Evolutionary conservation across 2,329 filamentous ascomycete species (phyloP).

Genomic region (Fusarium tjaetaba): DNA sequence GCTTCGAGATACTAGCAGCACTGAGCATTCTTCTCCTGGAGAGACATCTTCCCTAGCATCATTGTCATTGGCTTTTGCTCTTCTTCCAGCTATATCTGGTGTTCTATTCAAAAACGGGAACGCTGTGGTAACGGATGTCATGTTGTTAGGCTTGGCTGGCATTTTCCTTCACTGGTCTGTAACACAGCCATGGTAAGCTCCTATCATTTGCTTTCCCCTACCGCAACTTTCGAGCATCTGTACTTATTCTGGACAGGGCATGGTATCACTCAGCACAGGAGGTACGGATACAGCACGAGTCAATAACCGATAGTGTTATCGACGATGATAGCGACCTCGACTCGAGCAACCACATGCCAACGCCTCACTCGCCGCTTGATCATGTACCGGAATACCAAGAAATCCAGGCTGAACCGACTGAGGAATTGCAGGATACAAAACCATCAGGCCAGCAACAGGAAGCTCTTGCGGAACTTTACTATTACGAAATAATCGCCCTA

Average conservation of each 20-base stretch:
- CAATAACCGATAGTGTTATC: conserved; percentile 51
- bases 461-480: conserved; percentile 72
- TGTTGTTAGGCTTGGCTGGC: conserved; percentile 80
- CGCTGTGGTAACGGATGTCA: conserved; percentile 83
- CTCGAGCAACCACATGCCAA: conserved; percentile 31
- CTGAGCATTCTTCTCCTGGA: conserved; percentile 47
- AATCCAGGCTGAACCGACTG: conserved; percentile 31
- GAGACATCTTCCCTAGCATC: conserved; percentile 79
- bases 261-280: conserved; percentile 80
- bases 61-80: conserved; percentile 82
- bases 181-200: conserved; percentile 81
- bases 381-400: conserved; percentile 57
- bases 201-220: not conserved
- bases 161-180: conserved; percentile 95
- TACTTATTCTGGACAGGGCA: conserved; percentile 31
- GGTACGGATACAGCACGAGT: conserved; percentile 64
- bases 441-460: conserved; percentile 44
- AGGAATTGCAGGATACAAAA: conserved; percentile 14
- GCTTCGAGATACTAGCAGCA: conserved; percentile 45
- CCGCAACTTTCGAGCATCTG: not conserved
- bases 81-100: conserved; percentile 87
- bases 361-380: conserved; percentile 46
- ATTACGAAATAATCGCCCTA: conserved; percentile 80
- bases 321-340: conserved; percentile 59
- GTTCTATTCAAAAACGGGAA: conserved; percentile 87